A percentile compares a stretch with the other conserved stretches of the same genome.
phyloP scores from a whole-genome alignment of 768 basidiomycete species.

The Inosperma sp. region DNA sequence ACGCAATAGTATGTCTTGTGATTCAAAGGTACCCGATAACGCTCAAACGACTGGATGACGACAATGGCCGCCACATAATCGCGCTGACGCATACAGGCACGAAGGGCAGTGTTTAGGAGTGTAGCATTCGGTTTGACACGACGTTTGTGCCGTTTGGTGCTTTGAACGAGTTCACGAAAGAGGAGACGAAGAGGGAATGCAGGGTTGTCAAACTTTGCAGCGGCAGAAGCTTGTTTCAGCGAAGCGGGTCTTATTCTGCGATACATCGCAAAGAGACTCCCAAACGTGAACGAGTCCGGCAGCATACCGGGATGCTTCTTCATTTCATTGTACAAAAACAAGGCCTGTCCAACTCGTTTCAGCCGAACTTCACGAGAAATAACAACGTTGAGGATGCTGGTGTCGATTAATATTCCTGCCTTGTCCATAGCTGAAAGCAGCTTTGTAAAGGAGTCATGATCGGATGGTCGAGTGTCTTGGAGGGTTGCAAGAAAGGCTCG shows the following conservation, averaged over 20 bases:
- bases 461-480: conserved; percentile 26
- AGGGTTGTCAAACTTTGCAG: conserved; percentile 16
- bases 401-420: conserved; percentile 34
- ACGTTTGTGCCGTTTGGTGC: conserved; percentile 14
- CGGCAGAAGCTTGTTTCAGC: conserved; percentile 17
- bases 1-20: conserved; percentile 38
- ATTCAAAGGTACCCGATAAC: conserved; percentile 29
- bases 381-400: conserved; percentile 45
- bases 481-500: conserved; percentile 37
- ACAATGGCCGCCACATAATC: conserved; percentile 49
- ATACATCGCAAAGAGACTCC: conserved; percentile 34
- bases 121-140: conserved; percentile 29
- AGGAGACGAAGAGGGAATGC: conserved; percentile 37
- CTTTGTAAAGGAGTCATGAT: conserved; percentile 28
- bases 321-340: conserved; percentile 41
- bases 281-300: conserved; percentile 44
- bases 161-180: conserved; percentile 42
- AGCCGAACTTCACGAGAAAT: conserved; percentile 37
- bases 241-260: conserved; percentile 6
- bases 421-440: conserved; percentile 39
- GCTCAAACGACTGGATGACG: conserved; percentile 30
- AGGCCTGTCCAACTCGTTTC: conserved; percentile 32
- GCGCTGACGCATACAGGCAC: conserved; percentile 37
- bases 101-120: conserved; percentile 40
- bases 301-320: conserved; percentile 25